Percentiles rank a stretch among this genome's conserved stretches.
Conservation (phyloP, 305 asterid species). For the Euphrasia arctica region DNA sequence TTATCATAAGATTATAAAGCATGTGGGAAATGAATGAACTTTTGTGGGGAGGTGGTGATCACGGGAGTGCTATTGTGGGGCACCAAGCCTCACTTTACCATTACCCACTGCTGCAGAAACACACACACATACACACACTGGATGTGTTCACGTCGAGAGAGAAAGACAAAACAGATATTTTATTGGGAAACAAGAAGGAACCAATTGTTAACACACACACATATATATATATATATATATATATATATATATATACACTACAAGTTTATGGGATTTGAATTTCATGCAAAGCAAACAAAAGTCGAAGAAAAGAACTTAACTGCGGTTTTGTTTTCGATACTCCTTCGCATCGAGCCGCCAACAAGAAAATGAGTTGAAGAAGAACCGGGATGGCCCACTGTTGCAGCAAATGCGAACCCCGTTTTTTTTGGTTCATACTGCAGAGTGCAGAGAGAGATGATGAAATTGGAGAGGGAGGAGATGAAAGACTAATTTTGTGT, state of each 20-base stretch:
- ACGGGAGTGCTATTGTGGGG: slow-evolving; percentile 44
- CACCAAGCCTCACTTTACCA: slow-evolving; percentile 20
- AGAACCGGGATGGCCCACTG: slow-evolving; percentile 22
- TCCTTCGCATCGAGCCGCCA: slow-evolving; percentile 33
- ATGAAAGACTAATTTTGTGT: neutral
- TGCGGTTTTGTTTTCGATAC: slow-evolving; percentile 31
- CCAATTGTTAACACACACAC: neutral
- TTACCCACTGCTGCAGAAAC: slow-evolving; percentile 13
- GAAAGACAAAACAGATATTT: neutral
- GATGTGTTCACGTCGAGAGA: neutral
- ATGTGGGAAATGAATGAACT: neutral
- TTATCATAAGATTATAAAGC: neutral
- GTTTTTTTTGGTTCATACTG: slow-evolving; percentile 30
- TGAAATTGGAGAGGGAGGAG: neutral
- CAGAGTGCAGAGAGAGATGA: neutral
- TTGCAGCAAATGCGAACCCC: slow-evolving; percentile 21
- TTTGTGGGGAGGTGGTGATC: slow-evolving; percentile 36
- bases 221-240: too few species aligned
- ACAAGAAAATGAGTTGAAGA: slow-evolving; percentile 31
- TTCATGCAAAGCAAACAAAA: neutral
- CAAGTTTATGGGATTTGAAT: neutral
- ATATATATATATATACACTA: neutral
- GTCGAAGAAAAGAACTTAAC: slow-evolving; percentile 32
- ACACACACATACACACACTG: neutral
- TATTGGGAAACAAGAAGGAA: neutral